These are phyloP conservation scores for Fusarium sacchari DNA, from an alignment of 2,329 filamentous ascomycete genomes.

Conservation along the genomic window DNA sequence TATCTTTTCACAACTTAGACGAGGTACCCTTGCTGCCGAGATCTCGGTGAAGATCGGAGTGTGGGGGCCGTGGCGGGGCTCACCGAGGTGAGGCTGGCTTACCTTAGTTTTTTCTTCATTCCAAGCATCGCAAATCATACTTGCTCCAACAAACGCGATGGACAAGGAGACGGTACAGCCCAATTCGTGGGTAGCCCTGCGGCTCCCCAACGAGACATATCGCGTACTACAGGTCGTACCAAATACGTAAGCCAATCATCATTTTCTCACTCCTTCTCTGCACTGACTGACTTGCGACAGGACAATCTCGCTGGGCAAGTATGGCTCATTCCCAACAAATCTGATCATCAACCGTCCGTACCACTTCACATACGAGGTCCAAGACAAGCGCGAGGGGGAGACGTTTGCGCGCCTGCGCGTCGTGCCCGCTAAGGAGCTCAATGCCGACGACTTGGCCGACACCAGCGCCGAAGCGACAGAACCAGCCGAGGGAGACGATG, in stretches of 20 bases:
- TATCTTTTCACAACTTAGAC: background rate
- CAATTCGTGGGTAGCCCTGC: constrained; percentile 68
- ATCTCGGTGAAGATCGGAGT: constrained; percentile 31
- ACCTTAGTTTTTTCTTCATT: constrained; percentile 41
- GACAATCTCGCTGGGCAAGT: constrained; percentile 89
- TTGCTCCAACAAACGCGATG: constrained; percentile 39
- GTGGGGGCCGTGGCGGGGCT: constrained; percentile 43
- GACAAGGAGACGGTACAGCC: constrained; percentile 55
- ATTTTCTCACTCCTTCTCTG: background rate
- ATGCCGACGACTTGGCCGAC: constrained; percentile 77
- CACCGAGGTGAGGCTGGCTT: constrained; percentile 42
- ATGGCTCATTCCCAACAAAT: constrained; percentile 89
- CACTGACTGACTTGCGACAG: constrained; percentile 59
- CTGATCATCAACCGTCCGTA: constrained; percentile 91
- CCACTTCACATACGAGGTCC: constrained; percentile 89
- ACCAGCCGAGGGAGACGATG: constrained; percentile 56
- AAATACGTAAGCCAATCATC: constrained; percentile 62
- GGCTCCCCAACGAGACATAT: constrained; percentile 67
- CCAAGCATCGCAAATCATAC: constrained; percentile 19
- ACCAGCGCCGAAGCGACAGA: constrained; percentile 52
- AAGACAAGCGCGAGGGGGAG: constrained; percentile 74
- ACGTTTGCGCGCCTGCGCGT: constrained; percentile 77
- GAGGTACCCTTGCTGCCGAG: background rate
- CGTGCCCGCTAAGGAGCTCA: constrained; percentile 82
- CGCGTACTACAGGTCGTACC: constrained; percentile 67